These are phyloP conservation scores for Lentinula lateritia DNA, from an alignment of 768 basidiomycete genomes.

Conservation along the genomic window DNA sequence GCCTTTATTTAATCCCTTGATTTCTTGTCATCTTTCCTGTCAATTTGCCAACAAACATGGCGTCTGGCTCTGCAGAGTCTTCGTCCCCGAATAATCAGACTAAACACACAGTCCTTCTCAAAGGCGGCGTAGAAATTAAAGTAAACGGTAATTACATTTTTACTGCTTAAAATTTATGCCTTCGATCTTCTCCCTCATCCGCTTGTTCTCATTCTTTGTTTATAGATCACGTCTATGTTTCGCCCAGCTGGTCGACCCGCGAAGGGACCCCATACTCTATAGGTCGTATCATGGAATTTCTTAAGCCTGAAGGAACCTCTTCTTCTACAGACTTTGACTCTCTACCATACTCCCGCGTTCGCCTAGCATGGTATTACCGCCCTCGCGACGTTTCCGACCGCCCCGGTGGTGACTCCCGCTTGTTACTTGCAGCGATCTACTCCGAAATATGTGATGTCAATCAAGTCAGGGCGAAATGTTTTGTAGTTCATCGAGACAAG, in stretches of 20 bases:
- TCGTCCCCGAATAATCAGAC: not conserved
- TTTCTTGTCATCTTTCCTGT: not conserved
- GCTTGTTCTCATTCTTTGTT: slow-evolving; percentile 8
- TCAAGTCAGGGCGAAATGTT: slow-evolving; percentile 89
- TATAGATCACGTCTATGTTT: slow-evolving; percentile 95
- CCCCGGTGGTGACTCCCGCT: slow-evolving; percentile 82
- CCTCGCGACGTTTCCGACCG: slow-evolving; percentile 94
- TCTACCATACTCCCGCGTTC: slow-evolving; percentile 74
- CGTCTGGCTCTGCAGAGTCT: not conserved
- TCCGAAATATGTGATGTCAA: slow-evolving; percentile 94
- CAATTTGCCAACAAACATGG: not conserved
- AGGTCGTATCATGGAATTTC: slow-evolving; percentile 94
- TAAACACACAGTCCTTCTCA: slow-evolving; percentile 49
- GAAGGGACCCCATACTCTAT: slow-evolving; percentile 96
- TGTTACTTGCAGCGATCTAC: slow-evolving; percentile 93
- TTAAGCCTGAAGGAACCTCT: slow-evolving; percentile 65
- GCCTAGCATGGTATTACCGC: slow-evolving; percentile 95
- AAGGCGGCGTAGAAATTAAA: slow-evolving; percentile 81
- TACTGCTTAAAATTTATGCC: slow-evolving; percentile 22
- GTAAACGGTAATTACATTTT: slow-evolving; percentile 63
- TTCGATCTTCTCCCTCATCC: not conserved
- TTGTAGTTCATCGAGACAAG: slow-evolving; percentile 93
- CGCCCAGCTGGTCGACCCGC: slow-evolving; percentile 85
- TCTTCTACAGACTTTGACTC: slow-evolving; percentile 60
- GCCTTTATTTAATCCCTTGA: not conserved